These are phyloP conservation scores for Mycena vitilis DNA, from an alignment of 768 basidiomycete species.

Conservation along the genomic window DNA sequence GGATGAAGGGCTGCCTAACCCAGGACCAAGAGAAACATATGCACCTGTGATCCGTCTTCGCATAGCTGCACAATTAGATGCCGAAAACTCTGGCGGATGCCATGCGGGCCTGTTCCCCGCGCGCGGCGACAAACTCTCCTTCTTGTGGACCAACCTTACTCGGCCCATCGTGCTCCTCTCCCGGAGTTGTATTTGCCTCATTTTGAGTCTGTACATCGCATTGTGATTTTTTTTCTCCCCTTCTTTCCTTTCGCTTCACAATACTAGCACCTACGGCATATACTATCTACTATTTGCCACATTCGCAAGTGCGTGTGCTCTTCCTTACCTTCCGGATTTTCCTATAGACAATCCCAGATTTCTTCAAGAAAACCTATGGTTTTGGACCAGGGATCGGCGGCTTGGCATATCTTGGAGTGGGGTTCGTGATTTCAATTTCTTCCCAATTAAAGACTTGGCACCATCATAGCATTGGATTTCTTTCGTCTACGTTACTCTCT, in stretches of 20 bases:
- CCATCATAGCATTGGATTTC: not conserved
- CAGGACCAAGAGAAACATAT: conserved; percentile 58
- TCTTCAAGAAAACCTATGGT: conserved; percentile 43
- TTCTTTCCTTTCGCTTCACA: not conserved
- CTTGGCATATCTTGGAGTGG: not conserved
- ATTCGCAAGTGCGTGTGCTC: conserved; percentile 57
- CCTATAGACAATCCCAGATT: conserved; percentile 17
- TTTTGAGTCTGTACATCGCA: conserved; percentile 72
- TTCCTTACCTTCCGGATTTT: not conserved
- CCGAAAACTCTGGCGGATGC: not conserved
- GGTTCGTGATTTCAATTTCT: not conserved
- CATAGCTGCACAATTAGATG: conserved; percentile 44
- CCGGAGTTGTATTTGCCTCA: conserved; percentile 69
- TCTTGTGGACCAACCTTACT: conserved; percentile 59
- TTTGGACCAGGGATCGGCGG: conserved; percentile 39
- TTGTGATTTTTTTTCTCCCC: conserved; percentile 58
- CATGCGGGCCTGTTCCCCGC: not conserved
- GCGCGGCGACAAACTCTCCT: not conserved
- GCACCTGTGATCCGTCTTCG: conserved; percentile 62
- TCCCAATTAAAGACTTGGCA: not conserved
- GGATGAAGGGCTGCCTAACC: not conserved
- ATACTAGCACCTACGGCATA: conserved; percentile 53
- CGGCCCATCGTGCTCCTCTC: conserved; percentile 66
- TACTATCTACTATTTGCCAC: conserved; percentile 57
- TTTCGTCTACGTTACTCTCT: not conserved